These are phyloP conservation scores for Neospora caninum DNA, from an alignment of 169 alveolate genomes.

Conservation along the genomic window DNA sequence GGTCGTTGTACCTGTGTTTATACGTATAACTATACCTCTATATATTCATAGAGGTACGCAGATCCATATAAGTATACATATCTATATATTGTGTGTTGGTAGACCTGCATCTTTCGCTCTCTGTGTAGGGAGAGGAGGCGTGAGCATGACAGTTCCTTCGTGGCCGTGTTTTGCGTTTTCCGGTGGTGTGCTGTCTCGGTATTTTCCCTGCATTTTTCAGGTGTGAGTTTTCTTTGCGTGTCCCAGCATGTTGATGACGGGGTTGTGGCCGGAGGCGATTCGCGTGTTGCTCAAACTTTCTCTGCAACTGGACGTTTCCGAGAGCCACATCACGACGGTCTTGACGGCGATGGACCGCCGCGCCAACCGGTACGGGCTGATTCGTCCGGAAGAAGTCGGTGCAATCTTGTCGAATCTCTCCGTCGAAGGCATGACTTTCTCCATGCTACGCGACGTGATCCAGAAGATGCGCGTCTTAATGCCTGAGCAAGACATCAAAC, in stretches of 20 bases:
- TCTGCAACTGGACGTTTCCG: constrained; percentile 70
- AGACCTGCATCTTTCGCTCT: not conserved
- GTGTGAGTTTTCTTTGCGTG: not conserved
- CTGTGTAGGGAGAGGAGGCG: too few relatives aligned
- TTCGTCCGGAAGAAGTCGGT: constrained; percentile 72
- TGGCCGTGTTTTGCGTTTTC: not conserved
- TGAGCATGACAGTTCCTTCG: not conserved
- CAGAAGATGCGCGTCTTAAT: constrained; percentile 73
- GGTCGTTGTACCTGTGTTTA: too few relatives aligned
- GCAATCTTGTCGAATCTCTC: constrained; percentile 67
- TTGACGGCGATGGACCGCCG: constrained; percentile 62
- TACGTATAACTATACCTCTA: too few relatives aligned
- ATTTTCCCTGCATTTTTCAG: too few relatives aligned
- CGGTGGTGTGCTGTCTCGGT: not conserved
- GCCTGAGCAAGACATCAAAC: constrained; percentile 74
- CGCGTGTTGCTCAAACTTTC: constrained; percentile 69
- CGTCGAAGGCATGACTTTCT: constrained; percentile 73
- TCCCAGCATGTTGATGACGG: constrained; percentile 69
- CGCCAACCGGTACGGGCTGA: constrained; percentile 70
- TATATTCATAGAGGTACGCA: too few relatives aligned
- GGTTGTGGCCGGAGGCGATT: constrained; percentile 77
- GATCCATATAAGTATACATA: not conserved
- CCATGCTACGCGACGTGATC: constrained; percentile 73
- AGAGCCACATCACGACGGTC: constrained; percentile 63
- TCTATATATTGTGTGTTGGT: not conserved